Conservation (phyloP, 305 asterid genomes). For the Striga hermonthica region DNA sequence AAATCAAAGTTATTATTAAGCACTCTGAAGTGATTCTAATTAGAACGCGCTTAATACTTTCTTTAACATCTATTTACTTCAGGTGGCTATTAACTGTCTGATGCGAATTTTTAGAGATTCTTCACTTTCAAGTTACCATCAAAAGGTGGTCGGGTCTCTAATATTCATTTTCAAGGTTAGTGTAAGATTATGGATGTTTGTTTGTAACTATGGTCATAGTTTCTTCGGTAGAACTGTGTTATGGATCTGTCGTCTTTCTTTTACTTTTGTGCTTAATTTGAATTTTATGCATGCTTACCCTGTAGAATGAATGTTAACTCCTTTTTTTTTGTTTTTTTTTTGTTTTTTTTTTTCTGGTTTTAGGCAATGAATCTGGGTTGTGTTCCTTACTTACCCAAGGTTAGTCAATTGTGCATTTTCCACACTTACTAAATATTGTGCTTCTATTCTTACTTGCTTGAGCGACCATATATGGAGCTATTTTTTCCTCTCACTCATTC, state of each 20-base stretch:
- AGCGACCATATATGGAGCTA: no score
- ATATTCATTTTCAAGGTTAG: conserved; percentile 96
- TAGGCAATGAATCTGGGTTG: conserved; percentile 98
- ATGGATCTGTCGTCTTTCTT: conserved; percentile 10
- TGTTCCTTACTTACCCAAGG: conserved; percentile 98
- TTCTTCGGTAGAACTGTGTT: conserved; percentile 12
- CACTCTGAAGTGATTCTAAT: conserved; percentile 11
- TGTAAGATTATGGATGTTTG: conserved; percentile 16
- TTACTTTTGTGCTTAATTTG: conserved; percentile 28
- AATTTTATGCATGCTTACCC: conserved; percentile 8
- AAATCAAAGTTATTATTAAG: conserved; percentile 21
- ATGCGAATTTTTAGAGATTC: conserved; percentile 97
- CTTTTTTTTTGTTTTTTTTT: conserved; percentile 2
- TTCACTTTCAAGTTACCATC: conserved; percentile 94
- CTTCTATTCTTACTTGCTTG: no score
- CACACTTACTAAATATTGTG: conserved; percentile 14
- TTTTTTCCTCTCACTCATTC: background rate
- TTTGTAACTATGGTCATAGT: conserved; percentile 1
- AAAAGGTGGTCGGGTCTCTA: conserved; percentile 94
- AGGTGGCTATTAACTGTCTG: conserved; percentile 98
- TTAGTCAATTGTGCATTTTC: conserved; percentile 41
- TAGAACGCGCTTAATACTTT: conserved; percentile 26
- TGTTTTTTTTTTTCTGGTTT: conserved; percentile 40
- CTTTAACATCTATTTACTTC: conserved; percentile 34
- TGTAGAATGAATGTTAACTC: conserved; percentile 26